Evolutionary conservation across 176 grass and related monocot genomes (phyloP), one percentile per base, ranked within the genome.

Genomic region (Panicum miliaceum): DNA sequence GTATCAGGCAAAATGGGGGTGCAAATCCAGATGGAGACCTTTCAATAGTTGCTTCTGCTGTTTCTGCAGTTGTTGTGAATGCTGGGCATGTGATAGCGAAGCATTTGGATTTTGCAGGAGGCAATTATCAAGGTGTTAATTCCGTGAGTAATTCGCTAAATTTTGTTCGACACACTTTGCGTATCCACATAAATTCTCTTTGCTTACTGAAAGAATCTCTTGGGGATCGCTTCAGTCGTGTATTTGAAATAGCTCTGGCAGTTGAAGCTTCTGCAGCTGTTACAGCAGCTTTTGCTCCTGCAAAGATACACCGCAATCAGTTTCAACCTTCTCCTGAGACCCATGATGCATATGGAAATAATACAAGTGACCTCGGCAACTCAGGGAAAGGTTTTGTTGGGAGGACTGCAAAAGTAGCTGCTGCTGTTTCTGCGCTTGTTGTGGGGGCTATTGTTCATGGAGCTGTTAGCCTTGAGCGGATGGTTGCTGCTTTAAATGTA

Each of bases 141-240:
- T 89, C 90, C 68, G 41, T 88, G 20, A 36, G 59, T 68, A 92
- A 77, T 82, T 86, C 95, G 60, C 79, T 92, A 68, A 94, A 77
- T 71, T 92, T 82, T 87, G 90, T 91, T 36, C 83, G 88, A 7
- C 87, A 94, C 78, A 88, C 89, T 79, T 89, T 99, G 82, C 87
- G 59, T 40, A 81, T 99, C 72, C 97, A 99, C 81, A 94, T 99
- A 79, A 64, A 42, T 79, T 92, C 93, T 69, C 91, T 99, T 70
- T 96, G 91, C 71, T 88, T 99, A 82, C 86, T 99, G 56, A 99
- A 96, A 85, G 97, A 99, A 76, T 89, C 91, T 78, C 88, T 99
- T 82, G 97, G 97, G n/a, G 97, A 96, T 32, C 90, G 90, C 52
- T 82, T 96, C 40, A 91, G 84, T 66, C 82, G 76, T 68, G 79